Evolutionary conservation across 306 rosid species (phyloP).

Genomic region (Glycine tomentella): DNA sequence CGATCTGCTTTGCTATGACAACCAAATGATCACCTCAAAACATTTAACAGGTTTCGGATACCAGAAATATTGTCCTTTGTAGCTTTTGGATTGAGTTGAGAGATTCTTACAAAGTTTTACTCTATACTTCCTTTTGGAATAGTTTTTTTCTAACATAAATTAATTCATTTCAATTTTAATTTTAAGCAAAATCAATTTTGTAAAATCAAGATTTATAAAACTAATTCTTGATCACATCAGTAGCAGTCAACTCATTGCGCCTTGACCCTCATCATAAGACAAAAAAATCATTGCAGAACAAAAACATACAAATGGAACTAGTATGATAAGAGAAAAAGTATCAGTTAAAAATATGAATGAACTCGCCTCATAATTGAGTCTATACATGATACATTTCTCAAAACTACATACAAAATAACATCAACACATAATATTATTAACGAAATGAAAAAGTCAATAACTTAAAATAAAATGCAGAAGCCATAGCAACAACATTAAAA

Average conservation of each 20-base stretch:
- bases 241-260: neutral
- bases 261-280: neutral
- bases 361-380: neutral
- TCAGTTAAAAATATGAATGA: neutral
- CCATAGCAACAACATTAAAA: neutral
- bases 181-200: neutral
- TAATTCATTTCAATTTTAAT: neutral
- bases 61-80: neutral
- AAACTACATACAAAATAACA: neutral
- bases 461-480: neutral
- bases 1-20: constrained; percentile 1
- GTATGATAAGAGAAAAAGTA: neutral
- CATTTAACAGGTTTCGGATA: neutral
- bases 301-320: neutral
- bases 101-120: neutral
- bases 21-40: constrained; percentile 27
- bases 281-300: constrained; percentile 1
- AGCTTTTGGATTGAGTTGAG: neutral
- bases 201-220: neutral
- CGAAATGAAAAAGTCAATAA: neutral
- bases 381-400: neutral
- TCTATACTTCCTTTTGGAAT: neutral
- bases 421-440: neutral
- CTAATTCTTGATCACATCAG: neutral
- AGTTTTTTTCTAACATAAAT: neutral